A percentile compares a stretch with the other conserved stretches of the same genome.
Conservation (phyloP, 2,329 filamentous ascomycete species). For the Fusarium nurragi region DNA sequence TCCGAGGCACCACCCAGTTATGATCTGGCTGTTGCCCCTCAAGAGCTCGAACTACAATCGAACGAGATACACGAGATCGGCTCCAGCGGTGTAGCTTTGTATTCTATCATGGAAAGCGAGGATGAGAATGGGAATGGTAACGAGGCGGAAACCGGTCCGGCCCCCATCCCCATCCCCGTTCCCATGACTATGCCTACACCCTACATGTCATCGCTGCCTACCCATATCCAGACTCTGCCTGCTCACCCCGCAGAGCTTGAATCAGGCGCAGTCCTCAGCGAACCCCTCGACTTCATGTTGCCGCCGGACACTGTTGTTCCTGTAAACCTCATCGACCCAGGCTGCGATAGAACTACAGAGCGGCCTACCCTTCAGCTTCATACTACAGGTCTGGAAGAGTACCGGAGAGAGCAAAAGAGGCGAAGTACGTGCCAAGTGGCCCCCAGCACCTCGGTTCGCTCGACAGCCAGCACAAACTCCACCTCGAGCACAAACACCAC, state of each 20-base stretch:
- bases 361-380: constrained; percentile 53
- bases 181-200: constrained; percentile 2
- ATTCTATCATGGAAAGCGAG: constrained; percentile 44
- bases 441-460: constrained; percentile 60
- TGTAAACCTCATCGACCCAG: constrained; percentile 38
- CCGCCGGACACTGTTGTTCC: constrained; percentile 40
- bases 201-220: constrained; percentile 36
- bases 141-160: constrained; percentile 35
- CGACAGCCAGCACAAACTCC: constrained; percentile 54
- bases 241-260: constrained; percentile 42
- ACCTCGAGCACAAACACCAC: constrained; percentile 51
- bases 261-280: constrained; percentile 33
- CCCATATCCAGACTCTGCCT: constrained; percentile 27
- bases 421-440: constrained; percentile 55
- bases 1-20: constrained; percentile 58
- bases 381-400: constrained; percentile 50
- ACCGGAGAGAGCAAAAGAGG: constrained; percentile 43
- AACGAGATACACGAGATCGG: constrained; percentile 64
- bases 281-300: constrained; percentile 44
- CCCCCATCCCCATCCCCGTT: constrained; percentile 9
- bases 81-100: constrained; percentile 55
- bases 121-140: constrained; percentile 1
- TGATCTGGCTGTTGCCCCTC: constrained; percentile 52
- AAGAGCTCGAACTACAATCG: constrained; percentile 57
- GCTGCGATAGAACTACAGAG: constrained; percentile 26